These are phyloP conservation scores for Pythium biforme DNA, from an alignment of 352 stramenopile genomes.

Conservation along the genomic window DNA sequence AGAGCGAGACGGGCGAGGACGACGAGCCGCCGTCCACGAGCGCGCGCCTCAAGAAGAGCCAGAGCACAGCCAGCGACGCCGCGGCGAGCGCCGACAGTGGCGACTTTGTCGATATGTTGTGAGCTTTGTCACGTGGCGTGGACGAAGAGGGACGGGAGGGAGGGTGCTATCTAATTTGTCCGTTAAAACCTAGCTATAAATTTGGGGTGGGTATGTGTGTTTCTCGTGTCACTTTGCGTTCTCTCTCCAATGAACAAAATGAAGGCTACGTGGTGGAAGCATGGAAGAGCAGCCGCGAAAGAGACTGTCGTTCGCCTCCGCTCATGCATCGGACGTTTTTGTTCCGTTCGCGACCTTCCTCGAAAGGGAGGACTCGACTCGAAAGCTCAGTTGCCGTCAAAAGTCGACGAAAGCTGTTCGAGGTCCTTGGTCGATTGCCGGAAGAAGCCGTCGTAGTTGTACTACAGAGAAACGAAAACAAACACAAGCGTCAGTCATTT, in stretches of 20 bases:
- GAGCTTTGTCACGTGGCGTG: neutral
- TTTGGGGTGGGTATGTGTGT: conserved; percentile 7
- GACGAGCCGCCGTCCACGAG: conserved; percentile 18
- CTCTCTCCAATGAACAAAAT: neutral
- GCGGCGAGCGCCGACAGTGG: neutral
- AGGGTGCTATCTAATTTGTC: conserved; percentile 24
- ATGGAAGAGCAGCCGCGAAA: neutral
- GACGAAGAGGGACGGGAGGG: neutral
- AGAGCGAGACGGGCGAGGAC: conserved; percentile 28
- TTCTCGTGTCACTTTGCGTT: neutral
- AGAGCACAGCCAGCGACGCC: conserved; percentile 2
- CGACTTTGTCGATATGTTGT: conserved; percentile 67
- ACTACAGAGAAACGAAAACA: conserved; percentile 36
- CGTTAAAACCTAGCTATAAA: conserved; percentile 26
- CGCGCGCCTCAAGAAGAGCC: conserved; percentile 16
- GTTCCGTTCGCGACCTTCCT: neutral
- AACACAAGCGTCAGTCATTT: neutral
- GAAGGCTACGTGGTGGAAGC: neutral
- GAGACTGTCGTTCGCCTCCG: conserved; percentile 13
- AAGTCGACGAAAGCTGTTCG: conserved; percentile 56
- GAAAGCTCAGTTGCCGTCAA: conserved; percentile 39
- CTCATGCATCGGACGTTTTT: neutral
- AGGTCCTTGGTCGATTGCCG: conserved; percentile 76
- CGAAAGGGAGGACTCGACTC: neutral
- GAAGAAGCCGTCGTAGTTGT: conserved; percentile 86